Evolutionary conservation across 371 early-diverging fungal genomes (phyloP).

Genomic region (Hamiltosporidium tvaerminnensis): DNA sequence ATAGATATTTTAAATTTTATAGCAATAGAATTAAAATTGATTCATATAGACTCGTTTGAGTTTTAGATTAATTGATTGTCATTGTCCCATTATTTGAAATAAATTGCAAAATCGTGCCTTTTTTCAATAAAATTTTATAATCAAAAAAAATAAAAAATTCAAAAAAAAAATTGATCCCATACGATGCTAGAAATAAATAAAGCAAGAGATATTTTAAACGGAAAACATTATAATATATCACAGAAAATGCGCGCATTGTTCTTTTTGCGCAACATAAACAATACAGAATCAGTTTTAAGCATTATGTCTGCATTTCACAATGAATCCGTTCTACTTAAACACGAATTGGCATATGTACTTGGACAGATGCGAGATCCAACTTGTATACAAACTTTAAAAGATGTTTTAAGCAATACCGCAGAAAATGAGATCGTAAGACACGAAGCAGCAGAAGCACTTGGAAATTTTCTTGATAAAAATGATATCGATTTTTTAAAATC

Average conservation of each 20-base stretch:
- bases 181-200: no score
- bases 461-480: constrained; percentile 27
- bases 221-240: constrained; percentile 13
- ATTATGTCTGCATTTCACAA: constrained; percentile 58
- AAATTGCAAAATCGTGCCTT: no score
- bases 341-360: constrained; percentile 90
- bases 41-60: no score
- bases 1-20: no score
- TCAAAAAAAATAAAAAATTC: no score
- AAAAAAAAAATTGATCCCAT: no score
- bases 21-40: no score
- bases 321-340: constrained; percentile 78
- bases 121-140: no score
- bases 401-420: constrained; percentile 57
- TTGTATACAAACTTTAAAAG: constrained; percentile 61
- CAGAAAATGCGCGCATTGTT: constrained; percentile 50
- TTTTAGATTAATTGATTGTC: no score
- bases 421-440: constrained; percentile 92
- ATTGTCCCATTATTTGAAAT: no score
- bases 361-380: constrained; percentile 78
- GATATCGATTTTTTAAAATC: constrained; percentile 19
- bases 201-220: not conserved
- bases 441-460: constrained; percentile 58
- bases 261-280: constrained; percentile 36
- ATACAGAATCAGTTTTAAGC: constrained; percentile 25